Evolutionary conservation across 768 basidiomycete species (phyloP).

Genomic region (Agaricus bisporus): DNA sequence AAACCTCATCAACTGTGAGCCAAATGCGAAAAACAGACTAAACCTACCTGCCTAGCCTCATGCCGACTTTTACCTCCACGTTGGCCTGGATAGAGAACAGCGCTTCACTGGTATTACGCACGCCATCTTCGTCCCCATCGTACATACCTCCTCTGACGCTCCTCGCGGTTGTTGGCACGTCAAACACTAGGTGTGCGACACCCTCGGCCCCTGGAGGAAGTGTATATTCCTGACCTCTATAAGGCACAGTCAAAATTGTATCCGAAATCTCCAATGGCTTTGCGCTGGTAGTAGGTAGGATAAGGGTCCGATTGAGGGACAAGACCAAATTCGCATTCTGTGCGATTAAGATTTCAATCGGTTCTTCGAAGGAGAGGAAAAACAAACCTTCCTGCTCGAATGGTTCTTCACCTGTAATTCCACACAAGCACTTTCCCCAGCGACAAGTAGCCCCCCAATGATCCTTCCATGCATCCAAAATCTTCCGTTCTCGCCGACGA

Average conservation of each 20-base stretch:
- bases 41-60: slow-evolving; percentile 54
- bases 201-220: slow-evolving; percentile 72
- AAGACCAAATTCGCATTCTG: slow-evolving; percentile 68
- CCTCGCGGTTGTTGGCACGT: slow-evolving; percentile 63
- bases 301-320: slow-evolving; percentile 45
- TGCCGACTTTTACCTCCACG: slow-evolving; percentile 48
- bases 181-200: slow-evolving; percentile 72
- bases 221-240: slow-evolving; percentile 69
- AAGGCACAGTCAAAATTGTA: slow-evolving; percentile 60
- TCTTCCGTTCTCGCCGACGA: slow-evolving; percentile 74
- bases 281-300: slow-evolving; percentile 25
- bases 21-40: slow-evolving; percentile 5
- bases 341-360: not conserved
- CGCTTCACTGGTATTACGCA: slow-evolving; percentile 33
- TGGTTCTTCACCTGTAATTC: slow-evolving; percentile 81
- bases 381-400: slow-evolving; percentile 65
- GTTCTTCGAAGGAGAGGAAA: not conserved
- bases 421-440: slow-evolving; percentile 66
- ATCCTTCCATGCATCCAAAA: slow-evolving; percentile 71
- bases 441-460: slow-evolving; percentile 54
- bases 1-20: slow-evolving; percentile 3
- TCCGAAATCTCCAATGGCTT: slow-evolving; percentile 59
- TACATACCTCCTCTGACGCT: slow-evolving; percentile 59
- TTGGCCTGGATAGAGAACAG: slow-evolving; percentile 68
- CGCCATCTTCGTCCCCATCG: slow-evolving; percentile 36